Evolutionary conservation across 306 rosid species (phyloP).

Genomic region (Luffa acutangula): DNA sequence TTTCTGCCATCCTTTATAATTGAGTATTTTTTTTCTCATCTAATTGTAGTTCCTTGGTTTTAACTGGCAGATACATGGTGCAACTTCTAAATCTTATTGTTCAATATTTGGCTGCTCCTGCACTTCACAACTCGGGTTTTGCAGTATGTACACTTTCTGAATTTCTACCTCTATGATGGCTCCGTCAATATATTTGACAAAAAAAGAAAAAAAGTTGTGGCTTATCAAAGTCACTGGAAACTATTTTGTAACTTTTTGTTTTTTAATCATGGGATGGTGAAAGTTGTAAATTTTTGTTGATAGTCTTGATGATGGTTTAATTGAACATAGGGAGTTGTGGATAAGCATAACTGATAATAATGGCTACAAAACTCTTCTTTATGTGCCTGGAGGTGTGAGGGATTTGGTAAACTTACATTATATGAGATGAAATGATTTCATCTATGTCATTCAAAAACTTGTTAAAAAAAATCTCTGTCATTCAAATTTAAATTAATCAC

Average conservation of each 20-base stretch:
- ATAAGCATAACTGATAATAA: neutral
- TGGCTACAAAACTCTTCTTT: neutral
- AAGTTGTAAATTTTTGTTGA: neutral
- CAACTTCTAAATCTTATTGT: conserved; percentile 86
- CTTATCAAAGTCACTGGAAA: neutral
- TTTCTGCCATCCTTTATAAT: neutral
- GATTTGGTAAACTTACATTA: neutral
- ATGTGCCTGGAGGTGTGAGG: neutral
- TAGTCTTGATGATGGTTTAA: neutral
- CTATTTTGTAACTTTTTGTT: neutral
- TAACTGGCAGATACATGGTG: conserved; percentile 76
- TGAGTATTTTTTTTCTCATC: neutral
- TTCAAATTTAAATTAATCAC: neutral
- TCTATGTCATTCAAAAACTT: neutral
- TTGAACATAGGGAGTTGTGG: neutral
- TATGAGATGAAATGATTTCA: neutral
- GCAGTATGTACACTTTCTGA: conserved; percentile 51
- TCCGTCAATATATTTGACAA: neutral
- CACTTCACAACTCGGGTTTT: conserved; percentile 95
- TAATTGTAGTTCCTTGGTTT: conserved; percentile 18
- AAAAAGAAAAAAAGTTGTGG: neutral
- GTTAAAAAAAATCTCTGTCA: neutral
- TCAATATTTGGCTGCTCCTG: conserved; percentile 86
- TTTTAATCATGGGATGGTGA: neutral
- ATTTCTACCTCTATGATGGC: conserved; percentile 9